Conservation (phyloP, 306 rosid species). For the Quercus rubra region DNA sequence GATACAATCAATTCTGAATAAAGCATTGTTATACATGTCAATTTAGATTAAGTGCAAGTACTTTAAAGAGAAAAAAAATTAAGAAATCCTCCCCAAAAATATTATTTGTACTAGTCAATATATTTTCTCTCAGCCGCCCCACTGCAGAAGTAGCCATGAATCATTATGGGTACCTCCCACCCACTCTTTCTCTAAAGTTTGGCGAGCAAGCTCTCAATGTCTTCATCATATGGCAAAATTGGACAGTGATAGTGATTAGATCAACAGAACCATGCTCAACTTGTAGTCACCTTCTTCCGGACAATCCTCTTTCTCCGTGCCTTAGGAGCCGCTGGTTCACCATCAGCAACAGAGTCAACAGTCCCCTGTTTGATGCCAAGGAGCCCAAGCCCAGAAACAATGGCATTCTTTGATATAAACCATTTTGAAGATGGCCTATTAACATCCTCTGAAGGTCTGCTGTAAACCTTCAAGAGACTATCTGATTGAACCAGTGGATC, state of each 20-base stretch:
- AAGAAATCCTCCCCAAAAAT: constrained; percentile 12
- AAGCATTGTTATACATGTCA: too few species aligned
- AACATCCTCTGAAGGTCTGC: constrained; percentile 60
- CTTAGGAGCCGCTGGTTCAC: constrained; percentile 65
- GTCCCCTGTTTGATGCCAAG: constrained; percentile 81
- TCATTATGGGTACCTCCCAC: constrained; percentile 11
- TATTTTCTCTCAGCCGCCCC: constrained; percentile 11
- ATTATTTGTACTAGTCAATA: constrained; percentile 7
- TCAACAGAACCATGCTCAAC: constrained; percentile 40
- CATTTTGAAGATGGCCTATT: constrained; percentile 69
- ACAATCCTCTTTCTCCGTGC: constrained; percentile 82
- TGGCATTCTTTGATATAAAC: constrained; percentile 89
- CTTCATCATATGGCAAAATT: constrained; percentile 48
- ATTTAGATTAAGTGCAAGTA: constrained; percentile 11
- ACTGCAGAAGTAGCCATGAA: constrained; percentile 16
- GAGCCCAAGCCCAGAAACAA: constrained; percentile 96
- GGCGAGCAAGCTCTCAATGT: not conserved
- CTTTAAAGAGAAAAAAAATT: not conserved
- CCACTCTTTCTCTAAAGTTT: not conserved
- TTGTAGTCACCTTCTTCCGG: constrained; percentile 76
- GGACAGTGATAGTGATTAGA: constrained; percentile 16
- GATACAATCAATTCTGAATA: not conserved
- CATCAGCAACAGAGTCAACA: constrained; percentile 37
- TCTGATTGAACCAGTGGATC: constrained; percentile 85
- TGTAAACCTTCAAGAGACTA: constrained; percentile 72